Conservation (phyloP, 352 stramenopile species). For the Globisporangium yorkense region DNA sequence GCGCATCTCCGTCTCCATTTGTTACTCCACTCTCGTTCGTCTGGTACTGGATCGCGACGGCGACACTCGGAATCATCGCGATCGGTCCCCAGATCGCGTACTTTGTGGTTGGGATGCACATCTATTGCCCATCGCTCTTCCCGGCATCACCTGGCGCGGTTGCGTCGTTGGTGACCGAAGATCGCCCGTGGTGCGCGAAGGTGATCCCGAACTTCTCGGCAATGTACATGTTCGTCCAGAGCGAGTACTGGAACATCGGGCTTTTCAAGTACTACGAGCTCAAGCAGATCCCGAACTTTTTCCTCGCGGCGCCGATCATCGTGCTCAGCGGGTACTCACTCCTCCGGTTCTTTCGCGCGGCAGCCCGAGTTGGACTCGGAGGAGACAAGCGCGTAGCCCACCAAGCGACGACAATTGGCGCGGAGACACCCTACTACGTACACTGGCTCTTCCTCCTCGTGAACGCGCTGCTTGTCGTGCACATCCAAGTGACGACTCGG, state of each 20-base stretch:
- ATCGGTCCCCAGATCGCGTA: conserved; percentile 65
- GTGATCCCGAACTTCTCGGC: conserved; percentile 70
- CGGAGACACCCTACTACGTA: conserved; percentile 43
- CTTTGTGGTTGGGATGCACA: conserved; percentile 48
- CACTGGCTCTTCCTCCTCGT: conserved; percentile 72
- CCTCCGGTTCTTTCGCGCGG: conserved; percentile 31
- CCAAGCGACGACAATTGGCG: background rate
- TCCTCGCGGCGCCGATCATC: conserved; percentile 87
- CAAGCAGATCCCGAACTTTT: conserved; percentile 94
- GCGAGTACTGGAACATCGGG: conserved; percentile 95
- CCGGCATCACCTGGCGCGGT: conserved; percentile 2
- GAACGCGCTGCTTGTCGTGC: conserved; percentile 73
- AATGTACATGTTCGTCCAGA: conserved; percentile 94
- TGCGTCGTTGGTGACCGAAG: conserved; percentile 15
- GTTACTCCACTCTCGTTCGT: conserved; percentile 29
- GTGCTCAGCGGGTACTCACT: conserved; percentile 53
- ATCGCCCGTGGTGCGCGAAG: conserved; percentile 66
- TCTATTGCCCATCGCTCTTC: conserved; percentile 59
- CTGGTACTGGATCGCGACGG: conserved; percentile 53
- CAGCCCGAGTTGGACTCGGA: conserved; percentile 8
- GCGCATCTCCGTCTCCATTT: conserved; percentile 39
- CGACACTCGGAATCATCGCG: conserved; percentile 47
- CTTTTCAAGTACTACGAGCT: conserved; percentile 91
- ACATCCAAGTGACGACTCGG: conserved; percentile 86
- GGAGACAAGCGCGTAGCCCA: background rate